These are phyloP conservation scores for Calonectria naviculata DNA, from an alignment of 2,329 filamentous ascomycete species.

Conservation along the genomic window DNA sequence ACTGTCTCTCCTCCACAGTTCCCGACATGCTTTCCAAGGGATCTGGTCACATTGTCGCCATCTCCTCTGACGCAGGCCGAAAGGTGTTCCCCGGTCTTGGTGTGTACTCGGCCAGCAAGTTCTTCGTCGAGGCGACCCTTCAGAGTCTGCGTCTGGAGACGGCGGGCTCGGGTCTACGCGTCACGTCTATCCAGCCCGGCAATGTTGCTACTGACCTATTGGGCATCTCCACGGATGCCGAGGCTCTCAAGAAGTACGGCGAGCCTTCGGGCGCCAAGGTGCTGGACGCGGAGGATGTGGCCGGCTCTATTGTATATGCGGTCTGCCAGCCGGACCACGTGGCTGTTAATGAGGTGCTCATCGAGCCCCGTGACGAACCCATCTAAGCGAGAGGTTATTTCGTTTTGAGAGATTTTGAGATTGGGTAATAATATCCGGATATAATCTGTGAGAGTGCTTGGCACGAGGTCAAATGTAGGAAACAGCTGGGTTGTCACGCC, in stretches of 20 bases:
- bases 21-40: conserved; percentile 78
- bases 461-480: neutral
- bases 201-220: conserved; percentile 81
- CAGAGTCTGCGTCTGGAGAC: conserved; percentile 81
- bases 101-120: conserved; percentile 86
- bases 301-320: conserved; percentile 78
- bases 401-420: neutral
- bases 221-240: conserved; percentile 78
- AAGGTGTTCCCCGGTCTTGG: conserved; percentile 86
- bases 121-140: conserved; percentile 87
- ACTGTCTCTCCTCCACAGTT: conserved; percentile 76
- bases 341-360: conserved; percentile 82
- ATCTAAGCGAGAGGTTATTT: conserved; percentile 56
- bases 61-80: conserved; percentile 84
- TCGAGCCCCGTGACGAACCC: conserved; percentile 82
- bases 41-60: conserved; percentile 79
- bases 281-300: conserved; percentile 79
- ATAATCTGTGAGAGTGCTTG: neutral
- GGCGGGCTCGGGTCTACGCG: conserved; percentile 76
- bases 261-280: conserved; percentile 81
- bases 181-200: conserved; percentile 81
- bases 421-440: neutral
- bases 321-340: conserved; percentile 80
- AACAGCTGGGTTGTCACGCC: conserved; percentile 29
- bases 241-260: conserved; percentile 83